phyloP scores from a whole-genome alignment of 2,329 filamentous ascomycete genomes.

The Botrytis aclada region DNA sequence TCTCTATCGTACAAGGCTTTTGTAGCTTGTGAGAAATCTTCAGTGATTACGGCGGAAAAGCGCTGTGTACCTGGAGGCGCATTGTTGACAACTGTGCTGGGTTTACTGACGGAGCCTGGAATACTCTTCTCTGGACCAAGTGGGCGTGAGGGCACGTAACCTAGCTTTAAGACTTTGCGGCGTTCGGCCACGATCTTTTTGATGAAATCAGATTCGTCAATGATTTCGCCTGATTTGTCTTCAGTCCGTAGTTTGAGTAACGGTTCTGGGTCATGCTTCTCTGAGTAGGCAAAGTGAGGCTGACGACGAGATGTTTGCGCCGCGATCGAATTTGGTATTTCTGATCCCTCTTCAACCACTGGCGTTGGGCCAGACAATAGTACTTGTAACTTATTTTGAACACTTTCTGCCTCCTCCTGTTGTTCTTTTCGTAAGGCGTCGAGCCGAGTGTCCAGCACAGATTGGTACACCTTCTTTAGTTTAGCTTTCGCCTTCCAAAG shows the following conservation, averaged over 20 bases:
- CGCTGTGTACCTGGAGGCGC: constrained; percentile 57
- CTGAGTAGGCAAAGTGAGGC: constrained; percentile 41
- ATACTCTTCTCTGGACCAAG: constrained; percentile 37
- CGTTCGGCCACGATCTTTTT: constrained; percentile 56
- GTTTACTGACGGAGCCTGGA: constrained; percentile 36
- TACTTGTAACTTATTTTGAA: constrained; percentile 51
- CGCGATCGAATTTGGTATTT: constrained; percentile 16
- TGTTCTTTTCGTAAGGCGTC: constrained; percentile 65
- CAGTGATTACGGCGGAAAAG: constrained; percentile 66
- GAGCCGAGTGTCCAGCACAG: constrained; percentile 68
- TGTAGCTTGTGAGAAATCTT: constrained; percentile 82
- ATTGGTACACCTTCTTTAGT: constrained; percentile 72
- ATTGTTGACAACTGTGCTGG: constrained; percentile 42
- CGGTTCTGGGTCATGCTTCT: constrained; percentile 61
- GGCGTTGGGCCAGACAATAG: constrained; percentile 43
- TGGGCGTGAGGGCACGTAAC: constrained; percentile 62
- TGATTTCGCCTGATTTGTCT: constrained; percentile 57
- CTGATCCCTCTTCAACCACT: constrained; percentile 32
- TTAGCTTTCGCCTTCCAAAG: constrained; percentile 92
- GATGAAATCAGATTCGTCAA: constrained; percentile 58
- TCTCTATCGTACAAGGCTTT: constrained; percentile 90
- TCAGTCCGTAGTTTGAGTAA: constrained; percentile 60
- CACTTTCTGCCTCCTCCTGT: constrained; percentile 59
- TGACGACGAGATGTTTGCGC: constrained; percentile 27
- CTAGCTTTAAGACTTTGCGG: constrained; percentile 59